Conservation (phyloP, 2,329 filamentous ascomycete species). For the Fusarium begoniae region DNA sequence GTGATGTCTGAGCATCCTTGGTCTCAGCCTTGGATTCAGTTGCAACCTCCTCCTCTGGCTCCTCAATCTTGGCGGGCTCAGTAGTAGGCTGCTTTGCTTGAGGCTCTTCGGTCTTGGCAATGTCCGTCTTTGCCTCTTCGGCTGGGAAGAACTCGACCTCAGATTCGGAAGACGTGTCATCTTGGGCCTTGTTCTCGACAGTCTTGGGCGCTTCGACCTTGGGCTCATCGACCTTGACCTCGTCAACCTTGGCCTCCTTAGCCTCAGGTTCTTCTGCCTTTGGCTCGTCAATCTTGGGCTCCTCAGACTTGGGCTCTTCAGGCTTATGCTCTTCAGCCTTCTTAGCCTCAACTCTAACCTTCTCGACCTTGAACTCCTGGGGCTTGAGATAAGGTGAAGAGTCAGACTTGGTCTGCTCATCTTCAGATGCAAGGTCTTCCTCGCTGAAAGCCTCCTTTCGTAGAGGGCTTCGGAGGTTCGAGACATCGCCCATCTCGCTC, state of each 20-base stretch:
- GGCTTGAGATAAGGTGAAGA: slow-evolving; percentile 36
- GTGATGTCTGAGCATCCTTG: slow-evolving; percentile 16
- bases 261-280: neutral
- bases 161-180: slow-evolving; percentile 31
- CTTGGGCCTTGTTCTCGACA: neutral
- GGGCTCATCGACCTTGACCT: neutral
- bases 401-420: slow-evolving; percentile 33
- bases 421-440: slow-evolving; percentile 40
- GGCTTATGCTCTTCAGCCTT: slow-evolving; percentile 2
- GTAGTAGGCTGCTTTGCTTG: neutral
- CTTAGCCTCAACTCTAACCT: slow-evolving; percentile 10
- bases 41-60: neutral
- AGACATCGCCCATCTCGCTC: slow-evolving; percentile 68
- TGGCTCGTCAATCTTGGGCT: neutral
- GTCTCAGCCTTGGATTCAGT: slow-evolving; percentile 10
- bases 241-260: neutral
- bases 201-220: neutral
- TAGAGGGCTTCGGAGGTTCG: slow-evolving; percentile 59
- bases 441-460: slow-evolving; percentile 59
- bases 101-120: neutral
- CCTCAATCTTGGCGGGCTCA: neutral
- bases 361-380: slow-evolving; percentile 33
- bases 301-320: neutral
- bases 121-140: slow-evolving; percentile 21
- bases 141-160: slow-evolving; percentile 35